Evolutionary conservation across 129 eudicot species (phyloP), one percentile per base, ranked within the genome.

Genomic region (Sambucus nigra): DNA sequence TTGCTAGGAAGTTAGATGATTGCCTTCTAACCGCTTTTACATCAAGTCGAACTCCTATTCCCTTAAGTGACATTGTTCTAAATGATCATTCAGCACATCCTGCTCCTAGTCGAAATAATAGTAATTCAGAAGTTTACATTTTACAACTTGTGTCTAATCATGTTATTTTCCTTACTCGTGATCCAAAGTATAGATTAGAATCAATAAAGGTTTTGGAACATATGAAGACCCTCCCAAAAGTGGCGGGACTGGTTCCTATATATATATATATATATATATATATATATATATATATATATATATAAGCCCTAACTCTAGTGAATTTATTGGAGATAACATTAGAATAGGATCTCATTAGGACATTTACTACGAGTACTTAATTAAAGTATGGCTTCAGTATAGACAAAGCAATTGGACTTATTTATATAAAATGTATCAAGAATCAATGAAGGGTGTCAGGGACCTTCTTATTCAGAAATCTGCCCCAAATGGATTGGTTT

Each of bases 271-370:
- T n/a, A n/a, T n/a, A n/a, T n/a, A n/a, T n/a, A n/a, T n/a, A n/a
- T n/a, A n/a, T n/a, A n/a, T n/a, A n/a, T n/a, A n/a, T n/a, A n/a
- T n/a, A n/a, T n/a, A n/a, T n/a, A n/a, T n/a, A n/a, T n/a, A n/a
- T n/a, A n/a, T n/a, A n/a, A 89, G 98, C 72, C 98, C 98, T 47
- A 58, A 76, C 0, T 61, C 94, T 44, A 95, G 98, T 71, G 74
- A 81, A 55, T 89, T 89, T 63, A 73, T 83, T 71, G 98, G 98
- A 45, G 65, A 63, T 15, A 85, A 81, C 63, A 89, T 89, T 58
- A 71, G 98, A 63, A 75, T 89, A 63, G 98, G 95, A 68, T 89
- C 98, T 51, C 85, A 89, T 39, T 95, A 95, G n/a, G n/a, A n/a
- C n/a, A n/a, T n/a, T n/a, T n/a, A n/a, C n/a, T n/a, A n/a, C n/a